Evolutionary conservation across 768 basidiomycete genomes (phyloP), one percentile per base, ranked within the genome.

Genomic region (Leccinum obscurum): DNA sequence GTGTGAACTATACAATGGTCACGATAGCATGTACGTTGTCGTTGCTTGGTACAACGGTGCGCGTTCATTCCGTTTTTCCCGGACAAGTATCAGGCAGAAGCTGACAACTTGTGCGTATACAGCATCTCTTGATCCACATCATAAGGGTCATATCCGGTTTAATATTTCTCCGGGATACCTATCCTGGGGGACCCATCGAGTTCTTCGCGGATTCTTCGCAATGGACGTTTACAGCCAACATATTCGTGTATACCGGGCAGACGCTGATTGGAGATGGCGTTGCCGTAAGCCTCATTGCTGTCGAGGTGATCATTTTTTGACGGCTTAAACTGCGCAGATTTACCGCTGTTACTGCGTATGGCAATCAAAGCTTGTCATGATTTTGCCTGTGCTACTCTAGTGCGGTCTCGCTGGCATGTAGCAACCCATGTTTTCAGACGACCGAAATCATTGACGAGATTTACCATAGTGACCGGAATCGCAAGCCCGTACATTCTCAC

Each of bases 401-500:
- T 32, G 26, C n/a, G 51, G 15, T 30, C 30, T 52, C 4, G 51
- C 30, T 15, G 8, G 51, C 20, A 32, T 15, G 51, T 52, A 8
- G 2, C 8, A 26, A 35, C 26, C 1, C 24, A 2, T n/a, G 5
- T 30, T 28, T 41, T 14, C 37, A 3, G 5, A 44, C 3, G 26
- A 1, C 10, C 8, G 1, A 30, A 15, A 30, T 30, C 10, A 52
- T 26, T 55, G 37, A 24, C 8, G 13, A 49, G 11, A 14, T 15
- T 32, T 28, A 35, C 39, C 7, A 10, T 52, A 62, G 64, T 41
- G 32, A 69, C 68, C 52, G 58, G 69, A 35, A 28, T 65, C 30
- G 34, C 37, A 57, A 34, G 62, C 48, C 24, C 61, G 53, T 59
- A 70, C 14, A 57, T 60, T 8, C 59, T 61, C n/a, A 64, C 65